Conservation (phyloP, 768 basidiomycete genomes). For the Filobasidium floriforme region DNA sequence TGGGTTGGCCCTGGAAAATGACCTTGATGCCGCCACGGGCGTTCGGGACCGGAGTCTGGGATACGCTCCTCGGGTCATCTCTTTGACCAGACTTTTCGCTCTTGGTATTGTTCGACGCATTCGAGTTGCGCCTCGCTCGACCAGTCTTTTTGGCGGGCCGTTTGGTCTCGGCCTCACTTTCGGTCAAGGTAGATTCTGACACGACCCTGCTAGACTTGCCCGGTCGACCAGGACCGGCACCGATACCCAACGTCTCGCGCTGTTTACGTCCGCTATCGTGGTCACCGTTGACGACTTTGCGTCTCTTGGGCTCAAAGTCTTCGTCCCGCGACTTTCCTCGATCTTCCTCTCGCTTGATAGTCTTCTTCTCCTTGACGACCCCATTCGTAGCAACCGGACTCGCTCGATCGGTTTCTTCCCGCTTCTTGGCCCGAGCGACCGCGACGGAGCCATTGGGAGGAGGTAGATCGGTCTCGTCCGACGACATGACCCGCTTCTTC, state of each 20-base stretch:
- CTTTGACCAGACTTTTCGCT: background rate
- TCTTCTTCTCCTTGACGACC: background rate
- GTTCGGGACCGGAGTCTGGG: background rate
- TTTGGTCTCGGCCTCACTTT: background rate
- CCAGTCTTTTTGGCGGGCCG: background rate
- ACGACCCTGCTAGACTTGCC: background rate
- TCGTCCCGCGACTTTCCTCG: background rate
- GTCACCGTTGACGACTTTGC: constrained; percentile 5
- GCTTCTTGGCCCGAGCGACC: background rate
- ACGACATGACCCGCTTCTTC: constrained; percentile 9
- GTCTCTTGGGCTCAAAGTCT: background rate
- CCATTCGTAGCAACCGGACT: background rate
- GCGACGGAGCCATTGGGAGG: background rate
- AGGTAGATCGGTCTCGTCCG: background rate
- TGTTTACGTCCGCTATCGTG: background rate
- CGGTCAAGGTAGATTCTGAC: background rate
- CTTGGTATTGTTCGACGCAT: constrained; percentile 1
- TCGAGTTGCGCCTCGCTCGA: constrained; percentile 6
- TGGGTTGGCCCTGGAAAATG: constrained; percentile 6
- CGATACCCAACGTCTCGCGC: background rate
- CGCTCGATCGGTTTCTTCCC: background rate
- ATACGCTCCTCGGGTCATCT: background rate
- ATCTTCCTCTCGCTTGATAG: background rate
- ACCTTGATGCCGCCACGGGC: constrained; percentile 8
- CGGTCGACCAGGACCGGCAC: background rate